A percentile compares a stretch with the other conserved stretches of the same genome.
Evolutionary conservation across 352 stramenopile genomes (phyloP).

Genomic region (Phytophthora vignae): DNA sequence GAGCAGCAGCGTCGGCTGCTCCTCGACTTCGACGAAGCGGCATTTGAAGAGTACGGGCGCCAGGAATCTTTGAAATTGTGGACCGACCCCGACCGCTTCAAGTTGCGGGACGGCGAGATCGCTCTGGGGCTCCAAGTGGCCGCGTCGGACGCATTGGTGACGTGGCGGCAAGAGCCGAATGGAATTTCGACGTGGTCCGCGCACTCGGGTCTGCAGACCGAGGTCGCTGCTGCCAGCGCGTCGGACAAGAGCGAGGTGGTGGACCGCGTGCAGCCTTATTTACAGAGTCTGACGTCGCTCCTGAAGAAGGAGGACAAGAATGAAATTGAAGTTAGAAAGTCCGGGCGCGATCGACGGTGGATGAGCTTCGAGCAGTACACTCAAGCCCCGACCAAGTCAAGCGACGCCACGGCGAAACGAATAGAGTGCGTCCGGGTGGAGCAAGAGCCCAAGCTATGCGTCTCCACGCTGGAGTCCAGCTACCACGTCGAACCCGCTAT

Average conservation of each 20-base stretch:
- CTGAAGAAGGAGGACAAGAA: slow-evolving; percentile 43
- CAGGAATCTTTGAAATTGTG: slow-evolving; percentile 27
- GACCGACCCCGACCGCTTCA: slow-evolving; percentile 15
- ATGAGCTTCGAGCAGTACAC: slow-evolving; percentile 55
- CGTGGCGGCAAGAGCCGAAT: slow-evolving; percentile 47
- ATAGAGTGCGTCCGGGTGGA: slow-evolving; percentile 38
- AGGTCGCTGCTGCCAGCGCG: slow-evolving; percentile 31
- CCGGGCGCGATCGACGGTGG: slow-evolving; percentile 39
- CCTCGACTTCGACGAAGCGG: slow-evolving; percentile 52
- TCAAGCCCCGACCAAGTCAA: slow-evolving; percentile 21
- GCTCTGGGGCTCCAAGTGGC: slow-evolving; percentile 56
- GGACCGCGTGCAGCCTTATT: slow-evolving; percentile 49
- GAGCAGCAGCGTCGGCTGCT: slow-evolving; percentile 51
- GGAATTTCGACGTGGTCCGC: slow-evolving; percentile 39
- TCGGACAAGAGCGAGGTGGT: slow-evolving; percentile 46
- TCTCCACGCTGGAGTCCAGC: slow-evolving; percentile 62
- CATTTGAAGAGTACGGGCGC: slow-evolving; percentile 32
- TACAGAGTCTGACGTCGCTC: slow-evolving; percentile 44
- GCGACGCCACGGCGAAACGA: slow-evolving; percentile 18
- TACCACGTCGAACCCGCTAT: slow-evolving; percentile 58
- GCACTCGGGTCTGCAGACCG: slow-evolving; percentile 23
- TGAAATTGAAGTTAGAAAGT: slow-evolving; percentile 29
- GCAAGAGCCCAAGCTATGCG: slow-evolving; percentile 50
- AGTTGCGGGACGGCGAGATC: slow-evolving; percentile 53
- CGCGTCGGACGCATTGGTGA: slow-evolving; percentile 56